Conservation (phyloP, 139 green algal species). For the Tetraselmis chui region DNA sequence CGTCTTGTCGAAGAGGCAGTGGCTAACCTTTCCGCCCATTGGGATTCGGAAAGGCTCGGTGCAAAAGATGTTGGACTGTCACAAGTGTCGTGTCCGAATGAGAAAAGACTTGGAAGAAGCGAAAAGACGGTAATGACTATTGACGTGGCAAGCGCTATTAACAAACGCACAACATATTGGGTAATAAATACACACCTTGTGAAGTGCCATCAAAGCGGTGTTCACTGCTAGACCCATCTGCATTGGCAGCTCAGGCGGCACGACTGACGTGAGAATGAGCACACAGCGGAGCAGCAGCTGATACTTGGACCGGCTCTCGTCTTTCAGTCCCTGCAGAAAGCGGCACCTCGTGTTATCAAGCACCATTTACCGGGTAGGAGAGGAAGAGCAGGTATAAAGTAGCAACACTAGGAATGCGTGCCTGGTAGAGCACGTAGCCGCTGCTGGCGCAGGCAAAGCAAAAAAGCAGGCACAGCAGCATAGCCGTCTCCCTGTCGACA, state of each 20-base stretch:
- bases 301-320: constrained; percentile 22
- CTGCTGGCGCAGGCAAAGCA: constrained; percentile 13
- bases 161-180: too few relatives aligned
- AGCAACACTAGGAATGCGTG: too few relatives aligned
- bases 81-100: too few relatives aligned
- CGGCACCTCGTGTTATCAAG: constrained; percentile 9
- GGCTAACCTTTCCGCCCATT: constrained; percentile 17
- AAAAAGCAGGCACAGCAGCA: constrained; percentile 18
- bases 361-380: too few relatives aligned
- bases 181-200: too few relatives aligned
- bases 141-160: too few relatives aligned
- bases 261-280: constrained; percentile 26
- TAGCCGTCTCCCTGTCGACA: constrained; percentile 18
- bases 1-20: constrained; percentile 34
- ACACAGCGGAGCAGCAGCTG: constrained; percentile 29
- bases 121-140: too few relatives aligned
- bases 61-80: neutral
- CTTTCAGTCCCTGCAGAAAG: constrained; percentile 18
- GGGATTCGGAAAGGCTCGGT: constrained; percentile 30
- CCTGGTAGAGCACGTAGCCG: neutral
- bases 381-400: too few relatives aligned
- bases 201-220: constrained; percentile 19
- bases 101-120: too few relatives aligned
- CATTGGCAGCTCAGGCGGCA: constrained; percentile 31
- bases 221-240: constrained; percentile 28